Percentiles rank a stretch among this genome's conserved stretches.
These are phyloP conservation scores for Globisporangium apiculatum DNA, from an alignment of 352 stramenopile species.

Conservation along the genomic window DNA sequence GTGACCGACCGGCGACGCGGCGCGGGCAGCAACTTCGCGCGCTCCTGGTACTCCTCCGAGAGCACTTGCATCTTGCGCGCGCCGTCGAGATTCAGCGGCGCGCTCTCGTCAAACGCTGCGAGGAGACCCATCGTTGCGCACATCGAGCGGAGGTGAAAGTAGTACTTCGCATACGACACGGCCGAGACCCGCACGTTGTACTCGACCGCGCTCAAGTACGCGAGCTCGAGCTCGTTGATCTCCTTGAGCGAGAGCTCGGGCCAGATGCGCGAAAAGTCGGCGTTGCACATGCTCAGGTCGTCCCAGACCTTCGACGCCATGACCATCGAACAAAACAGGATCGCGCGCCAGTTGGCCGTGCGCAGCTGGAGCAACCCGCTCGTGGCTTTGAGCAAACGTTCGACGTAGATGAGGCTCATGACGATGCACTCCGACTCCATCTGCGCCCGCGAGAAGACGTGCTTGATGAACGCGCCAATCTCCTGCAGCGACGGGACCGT, in stretches of 20 bases:
- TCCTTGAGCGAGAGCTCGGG: constrained; percentile 87
- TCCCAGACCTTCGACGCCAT: constrained; percentile 97
- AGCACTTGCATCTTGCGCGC: constrained; percentile 85
- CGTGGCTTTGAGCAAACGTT: constrained; percentile 91
- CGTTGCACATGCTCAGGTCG: constrained; percentile 97
- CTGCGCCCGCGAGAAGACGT: constrained; percentile 88
- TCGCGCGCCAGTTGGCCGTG: constrained; percentile 89
- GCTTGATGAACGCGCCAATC: constrained; percentile 91
- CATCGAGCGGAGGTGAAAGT: constrained; percentile 96
- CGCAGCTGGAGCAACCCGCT: constrained; percentile 71
- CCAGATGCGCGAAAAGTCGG: constrained; percentile 94
- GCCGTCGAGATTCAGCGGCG: constrained; percentile 72
- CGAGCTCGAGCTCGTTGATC: constrained; percentile 95
- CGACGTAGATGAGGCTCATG: constrained; percentile 96
- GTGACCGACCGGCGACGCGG: constrained; percentile 72
- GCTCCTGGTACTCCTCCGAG: constrained; percentile 83
- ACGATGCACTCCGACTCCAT: constrained; percentile 97
- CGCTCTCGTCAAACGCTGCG: constrained; percentile 65
- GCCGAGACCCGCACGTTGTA: constrained; percentile 87
- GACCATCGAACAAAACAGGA: constrained; percentile 96
- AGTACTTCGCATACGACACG: constrained; percentile 92
- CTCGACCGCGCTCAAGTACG: constrained; percentile 87
- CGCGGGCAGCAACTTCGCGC: constrained; percentile 65
- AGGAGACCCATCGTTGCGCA: constrained; percentile 85
- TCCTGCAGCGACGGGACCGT: constrained; percentile 83